phyloP scores from a whole-genome alignment of 129 eudicot genomes.

The Lactuca saligna region DNA sequence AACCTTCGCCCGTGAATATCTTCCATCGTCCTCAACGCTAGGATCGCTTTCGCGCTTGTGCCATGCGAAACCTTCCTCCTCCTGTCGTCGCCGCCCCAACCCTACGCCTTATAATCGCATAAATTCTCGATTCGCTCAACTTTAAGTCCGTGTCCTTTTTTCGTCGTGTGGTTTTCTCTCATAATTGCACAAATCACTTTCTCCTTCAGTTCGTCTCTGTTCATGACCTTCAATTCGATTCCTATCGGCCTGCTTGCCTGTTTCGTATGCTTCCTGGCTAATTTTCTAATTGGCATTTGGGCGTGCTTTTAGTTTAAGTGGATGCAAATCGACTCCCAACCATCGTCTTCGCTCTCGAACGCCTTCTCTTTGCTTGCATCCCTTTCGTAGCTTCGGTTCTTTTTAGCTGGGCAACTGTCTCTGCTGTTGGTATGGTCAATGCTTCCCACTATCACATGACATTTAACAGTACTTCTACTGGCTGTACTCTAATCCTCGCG shows the following conservation, averaged over 20 bases:
- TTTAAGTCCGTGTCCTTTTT: conserved; percentile 81
- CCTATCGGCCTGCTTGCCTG: conserved; percentile 53
- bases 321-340: conserved; percentile 87
- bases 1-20: conserved; percentile 51
- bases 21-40: conserved; percentile 59
- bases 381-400: conserved; percentile 60
- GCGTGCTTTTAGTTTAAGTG: conserved; percentile 96
- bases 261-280: conserved; percentile 54
- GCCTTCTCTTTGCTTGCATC: conserved; percentile 72
- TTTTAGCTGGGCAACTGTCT: conserved; percentile 88
- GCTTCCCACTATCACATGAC: conserved; percentile 74
- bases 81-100: conserved; percentile 68
- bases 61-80: conserved; percentile 81
- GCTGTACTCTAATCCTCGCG: conserved; percentile 75
- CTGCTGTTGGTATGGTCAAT: conserved; percentile 81
- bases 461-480: conserved; percentile 72
- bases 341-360: conserved; percentile 76
- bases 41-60: conserved; percentile 73
- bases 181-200: conserved; percentile 75
- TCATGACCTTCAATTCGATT: conserved; percentile 44
- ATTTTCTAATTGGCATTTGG: conserved; percentile 87
- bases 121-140: conserved; percentile 79
- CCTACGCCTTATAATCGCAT: conserved; percentile 75
- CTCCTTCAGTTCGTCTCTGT: conserved; percentile 64
- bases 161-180: conserved; percentile 87